These are phyloP conservation scores for Amanita muscaria DNA, from an alignment of 768 basidiomycete species.

Conservation along the genomic window DNA sequence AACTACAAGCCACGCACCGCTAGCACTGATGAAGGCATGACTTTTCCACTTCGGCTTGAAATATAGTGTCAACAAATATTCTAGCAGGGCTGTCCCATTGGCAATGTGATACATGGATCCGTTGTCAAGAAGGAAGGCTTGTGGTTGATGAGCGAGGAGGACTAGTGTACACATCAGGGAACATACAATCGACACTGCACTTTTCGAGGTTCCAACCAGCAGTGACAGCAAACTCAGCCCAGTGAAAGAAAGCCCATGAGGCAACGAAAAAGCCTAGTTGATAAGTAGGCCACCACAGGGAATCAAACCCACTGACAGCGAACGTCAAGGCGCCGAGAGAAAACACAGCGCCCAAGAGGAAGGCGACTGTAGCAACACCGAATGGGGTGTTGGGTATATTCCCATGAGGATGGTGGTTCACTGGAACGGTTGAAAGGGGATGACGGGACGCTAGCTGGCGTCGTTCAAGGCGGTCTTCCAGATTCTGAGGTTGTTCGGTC, in stretches of 20 bases:
- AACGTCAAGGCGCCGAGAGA: constrained; percentile 47
- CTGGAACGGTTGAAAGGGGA: constrained; percentile 50
- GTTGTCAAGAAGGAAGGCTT: constrained; percentile 93
- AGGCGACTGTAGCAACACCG: constrained; percentile 67
- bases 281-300: constrained; percentile 56
- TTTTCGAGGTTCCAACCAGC: constrained; percentile 94
- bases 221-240: constrained; percentile 91
- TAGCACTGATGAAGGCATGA: constrained; percentile 42
- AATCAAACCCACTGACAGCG: constrained; percentile 33
- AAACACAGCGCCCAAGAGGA: constrained; percentile 73
- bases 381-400: constrained; percentile 87
- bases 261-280: constrained; percentile 80
- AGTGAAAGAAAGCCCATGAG: constrained; percentile 83
- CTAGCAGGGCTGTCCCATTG: constrained; percentile 65
- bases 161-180: not conserved
- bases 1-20: constrained; percentile 36
- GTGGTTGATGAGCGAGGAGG: not conserved
- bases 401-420: constrained; percentile 33
- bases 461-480: constrained; percentile 14
- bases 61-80: constrained; percentile 69
- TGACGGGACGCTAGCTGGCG: constrained; percentile 25
- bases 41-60: constrained; percentile 58
- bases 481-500: too few species aligned
- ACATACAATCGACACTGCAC: constrained; percentile 88
- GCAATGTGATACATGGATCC: constrained; percentile 79